Evolutionary conservation across 1,284 basidiomycete species (phyloP).

Genomic region (Trichosporon inkin): DNA sequence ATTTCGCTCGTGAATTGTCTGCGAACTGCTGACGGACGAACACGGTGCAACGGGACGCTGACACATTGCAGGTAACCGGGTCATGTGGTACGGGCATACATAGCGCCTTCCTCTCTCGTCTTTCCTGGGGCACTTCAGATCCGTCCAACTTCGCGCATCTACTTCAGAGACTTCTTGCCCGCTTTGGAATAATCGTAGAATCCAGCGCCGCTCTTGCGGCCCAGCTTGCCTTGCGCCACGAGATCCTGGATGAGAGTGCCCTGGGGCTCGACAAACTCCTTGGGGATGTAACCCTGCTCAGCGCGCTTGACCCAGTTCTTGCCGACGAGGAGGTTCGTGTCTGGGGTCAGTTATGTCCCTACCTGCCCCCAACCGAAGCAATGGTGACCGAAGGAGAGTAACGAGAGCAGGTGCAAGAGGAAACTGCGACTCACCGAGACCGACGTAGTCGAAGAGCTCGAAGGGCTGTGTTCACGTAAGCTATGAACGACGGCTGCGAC

Average conservation of each 20-base stretch:
- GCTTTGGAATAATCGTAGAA: conserved; percentile 37
- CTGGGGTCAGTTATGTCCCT: conserved; percentile 19
- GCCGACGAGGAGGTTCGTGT: conserved; percentile 52
- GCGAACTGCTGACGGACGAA: too few species aligned
- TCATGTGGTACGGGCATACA: too few species aligned
- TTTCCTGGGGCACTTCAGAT: too few species aligned
- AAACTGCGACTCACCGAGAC: conserved; percentile 50
- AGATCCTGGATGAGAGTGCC: conserved; percentile 53
- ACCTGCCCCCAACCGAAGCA: background rate
- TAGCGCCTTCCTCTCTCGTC: too few species aligned
- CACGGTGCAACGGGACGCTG: too few species aligned
- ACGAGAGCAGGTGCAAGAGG: background rate
- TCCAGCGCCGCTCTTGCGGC: conserved; percentile 55
- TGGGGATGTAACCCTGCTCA: conserved; percentile 49
- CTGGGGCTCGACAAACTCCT: conserved; percentile 51
- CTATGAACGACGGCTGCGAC: background rate
- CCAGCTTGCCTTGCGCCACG: conserved; percentile 55
- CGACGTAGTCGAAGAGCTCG: conserved; percentile 57
- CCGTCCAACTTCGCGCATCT: too few species aligned
- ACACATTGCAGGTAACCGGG: too few species aligned
- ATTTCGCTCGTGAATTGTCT: too few species aligned
- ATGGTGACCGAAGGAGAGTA: too few species aligned
- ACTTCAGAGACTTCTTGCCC: background rate
- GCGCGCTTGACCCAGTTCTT: conserved; percentile 55
- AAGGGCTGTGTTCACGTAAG: conserved; percentile 50